A percentile compares a stretch with the other conserved stretches of the same genome.
phyloP scores from a whole-genome alignment of 768 basidiomycete genomes.

The Calvatia gigantea region DNA sequence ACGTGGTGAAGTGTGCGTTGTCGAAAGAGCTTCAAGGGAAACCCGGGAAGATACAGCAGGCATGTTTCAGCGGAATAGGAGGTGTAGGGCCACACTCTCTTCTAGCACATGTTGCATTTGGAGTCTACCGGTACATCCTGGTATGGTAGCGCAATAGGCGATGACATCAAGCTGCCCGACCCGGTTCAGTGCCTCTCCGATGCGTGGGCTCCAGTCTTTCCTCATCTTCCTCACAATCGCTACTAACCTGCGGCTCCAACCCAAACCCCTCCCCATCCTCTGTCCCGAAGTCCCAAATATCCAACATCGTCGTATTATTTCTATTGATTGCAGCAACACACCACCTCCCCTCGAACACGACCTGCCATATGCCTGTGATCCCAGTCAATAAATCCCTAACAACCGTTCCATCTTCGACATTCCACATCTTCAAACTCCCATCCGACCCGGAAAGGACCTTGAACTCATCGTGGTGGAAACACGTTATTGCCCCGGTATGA shows the following conservation, averaged over 20 bases:
- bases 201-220: too few relatives aligned
- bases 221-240: slow-evolving; percentile 39
- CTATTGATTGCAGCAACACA: slow-evolving; percentile 92
- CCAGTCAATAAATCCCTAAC: slow-evolving; percentile 87
- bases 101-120: too few relatives aligned
- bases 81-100: too few relatives aligned
- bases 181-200: background rate
- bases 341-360: slow-evolving; percentile 91
- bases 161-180: slow-evolving; percentile 5
- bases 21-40: too few relatives aligned
- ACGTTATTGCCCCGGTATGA: slow-evolving; percentile 96
- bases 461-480: slow-evolving; percentile 98
- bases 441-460: slow-evolving; percentile 95
- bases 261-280: slow-evolving; percentile 84
- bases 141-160: slow-evolving; percentile 22
- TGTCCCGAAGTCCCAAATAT: slow-evolving; percentile 88
- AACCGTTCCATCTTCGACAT: slow-evolving; percentile 80
- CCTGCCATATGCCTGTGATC: slow-evolving; percentile 96
- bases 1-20: too few relatives aligned
- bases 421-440: slow-evolving; percentile 98
- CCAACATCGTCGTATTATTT: slow-evolving; percentile 71
- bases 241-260: slow-evolving; percentile 69
- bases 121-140: slow-evolving; percentile 59
- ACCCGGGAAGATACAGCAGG: too few relatives aligned
- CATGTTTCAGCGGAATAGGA: too few relatives aligned